phyloP scores from a whole-genome alignment of 2,329 filamentous ascomycete genomes.

The Leptographium lundbergii region DNA sequence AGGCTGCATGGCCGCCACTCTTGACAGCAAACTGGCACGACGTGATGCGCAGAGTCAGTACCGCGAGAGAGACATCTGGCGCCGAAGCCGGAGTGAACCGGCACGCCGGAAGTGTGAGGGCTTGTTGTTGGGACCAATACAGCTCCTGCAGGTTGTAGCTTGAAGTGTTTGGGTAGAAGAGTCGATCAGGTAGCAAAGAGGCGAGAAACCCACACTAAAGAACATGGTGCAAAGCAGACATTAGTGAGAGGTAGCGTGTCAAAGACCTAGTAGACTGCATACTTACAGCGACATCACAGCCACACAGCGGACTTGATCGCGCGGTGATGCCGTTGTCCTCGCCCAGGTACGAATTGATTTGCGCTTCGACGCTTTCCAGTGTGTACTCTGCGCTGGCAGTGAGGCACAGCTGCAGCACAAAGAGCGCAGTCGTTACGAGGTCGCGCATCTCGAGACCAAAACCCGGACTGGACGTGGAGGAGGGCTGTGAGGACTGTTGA shows the following conservation, averaged over 20 bases:
- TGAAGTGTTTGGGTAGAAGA: conserved; percentile 14
- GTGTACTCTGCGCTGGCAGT: background rate
- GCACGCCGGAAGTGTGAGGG: conserved; percentile 8
- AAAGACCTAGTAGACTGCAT: background rate
- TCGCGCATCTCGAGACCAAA: background rate
- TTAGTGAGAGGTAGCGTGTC: background rate
- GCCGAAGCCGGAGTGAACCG: conserved; percentile 8
- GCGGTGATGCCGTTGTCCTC: background rate
- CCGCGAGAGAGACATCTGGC: conserved; percentile 16
- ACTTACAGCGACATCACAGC: conserved; percentile 1
- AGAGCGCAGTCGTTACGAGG: background rate
- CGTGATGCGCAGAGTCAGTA: conserved; percentile 13
- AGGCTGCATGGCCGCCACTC: conserved; percentile 34
- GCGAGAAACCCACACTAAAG: background rate
- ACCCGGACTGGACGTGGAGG: background rate
- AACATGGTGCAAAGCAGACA: background rate
- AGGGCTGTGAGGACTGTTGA: background rate
- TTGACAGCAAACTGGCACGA: conserved; percentile 32
- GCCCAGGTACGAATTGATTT: background rate
- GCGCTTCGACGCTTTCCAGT: background rate
- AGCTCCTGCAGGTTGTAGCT: conserved; percentile 13
- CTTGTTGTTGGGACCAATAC: conserved; percentile 22
- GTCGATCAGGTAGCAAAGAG: conserved; percentile 6
- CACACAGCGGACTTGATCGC: background rate
- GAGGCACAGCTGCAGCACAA: background rate